Base-by-base conservation (phyloP, 164 flowering plant species). In the Malania oleifera region DNA sequence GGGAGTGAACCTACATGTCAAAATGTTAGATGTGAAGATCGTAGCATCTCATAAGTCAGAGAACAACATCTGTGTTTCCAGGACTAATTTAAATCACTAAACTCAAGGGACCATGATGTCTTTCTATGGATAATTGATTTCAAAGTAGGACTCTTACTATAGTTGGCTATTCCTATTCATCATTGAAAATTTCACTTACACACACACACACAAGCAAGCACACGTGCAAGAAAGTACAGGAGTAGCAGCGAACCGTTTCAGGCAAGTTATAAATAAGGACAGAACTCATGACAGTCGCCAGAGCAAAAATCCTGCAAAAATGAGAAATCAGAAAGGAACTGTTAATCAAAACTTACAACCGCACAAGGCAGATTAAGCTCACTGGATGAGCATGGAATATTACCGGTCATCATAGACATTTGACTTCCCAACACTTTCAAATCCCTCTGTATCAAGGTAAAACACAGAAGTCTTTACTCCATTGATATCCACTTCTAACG, bases 401-500 rank as follows among this genome's bases (percentile, higher is more conserved):
- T 71, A 91, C 99, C 99, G 62, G 70, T 91, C 99, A 82, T 91
- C 97, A 68, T 95, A 95, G 15, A 95, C 96, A 75, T 91, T 95
- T 48, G 99, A 95, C 77, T 95, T 95, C 62, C 99, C 99, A 77
- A 91, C 64, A 75, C 99, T 95, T 80, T 95, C 99, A 85, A 95
- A 95, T 60, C 99, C 99, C 72, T 95, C 97, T 11, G 99, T 95
- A 60, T 95, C 99, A 70, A 93, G 92, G 75, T 83, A 93, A 69
- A 93, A 61, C 41, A 93, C 89, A 49, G 99, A 84, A 54, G 91
- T 90, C 72, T 81, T 89, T 15, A 77, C 83, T 46, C 99, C 99
- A 67, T 82, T 78, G 65, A 95, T 74, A 56, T 74, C 78, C 66
- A 87, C 1, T 65, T 85, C 93, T 35, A 91, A 0, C 5, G 99